Evolutionary conservation across 2,329 filamentous ascomycete genomes (phyloP).

Genomic region (Fusarium xylarioides): DNA sequence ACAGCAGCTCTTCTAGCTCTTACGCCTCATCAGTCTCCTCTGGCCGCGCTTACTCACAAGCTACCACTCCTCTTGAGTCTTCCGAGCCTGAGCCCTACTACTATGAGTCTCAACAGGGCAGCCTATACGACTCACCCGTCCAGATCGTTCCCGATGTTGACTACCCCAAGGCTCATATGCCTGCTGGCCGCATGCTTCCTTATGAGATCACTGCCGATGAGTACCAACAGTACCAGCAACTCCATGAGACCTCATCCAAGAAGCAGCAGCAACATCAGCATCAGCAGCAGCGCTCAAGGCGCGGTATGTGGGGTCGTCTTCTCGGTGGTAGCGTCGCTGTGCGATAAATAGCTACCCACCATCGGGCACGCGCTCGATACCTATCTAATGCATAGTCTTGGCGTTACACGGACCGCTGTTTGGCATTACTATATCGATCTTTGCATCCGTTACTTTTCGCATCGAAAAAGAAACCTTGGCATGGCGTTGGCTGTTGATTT

Average conservation of each 20-base stretch:
- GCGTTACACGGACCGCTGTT: constrained; percentile 37
- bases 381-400: constrained; percentile 33
- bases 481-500: constrained; percentile 26
- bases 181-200: constrained; percentile 54
- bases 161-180: constrained; percentile 48
- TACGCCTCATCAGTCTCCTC: constrained; percentile 60
- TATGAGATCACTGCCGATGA: constrained; percentile 66
- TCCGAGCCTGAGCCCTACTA: constrained; percentile 55
- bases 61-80: constrained; percentile 62
- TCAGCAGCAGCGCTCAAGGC: constrained; percentile 51
- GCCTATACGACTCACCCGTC: constrained; percentile 61
- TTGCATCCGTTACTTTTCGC: constrained; percentile 18
- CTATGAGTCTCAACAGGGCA: constrained; percentile 48
- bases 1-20: constrained; percentile 60
- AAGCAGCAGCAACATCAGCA: constrained; percentile 58
- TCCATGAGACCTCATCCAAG: constrained; percentile 57
- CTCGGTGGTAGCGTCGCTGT: constrained; percentile 57
- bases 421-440: constrained; percentile 30
- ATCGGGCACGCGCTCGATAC: constrained; percentile 5
- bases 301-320: constrained; percentile 64
- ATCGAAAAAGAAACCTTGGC: constrained; percentile 36
- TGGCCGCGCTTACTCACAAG: constrained; percentile 58
- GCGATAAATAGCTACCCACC: constrained; percentile 44
- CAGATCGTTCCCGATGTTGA: constrained; percentile 55
- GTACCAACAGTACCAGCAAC: constrained; percentile 52